Conservation (phyloP, 345 rosid species). For the Abelmoschus esculentus region DNA sequence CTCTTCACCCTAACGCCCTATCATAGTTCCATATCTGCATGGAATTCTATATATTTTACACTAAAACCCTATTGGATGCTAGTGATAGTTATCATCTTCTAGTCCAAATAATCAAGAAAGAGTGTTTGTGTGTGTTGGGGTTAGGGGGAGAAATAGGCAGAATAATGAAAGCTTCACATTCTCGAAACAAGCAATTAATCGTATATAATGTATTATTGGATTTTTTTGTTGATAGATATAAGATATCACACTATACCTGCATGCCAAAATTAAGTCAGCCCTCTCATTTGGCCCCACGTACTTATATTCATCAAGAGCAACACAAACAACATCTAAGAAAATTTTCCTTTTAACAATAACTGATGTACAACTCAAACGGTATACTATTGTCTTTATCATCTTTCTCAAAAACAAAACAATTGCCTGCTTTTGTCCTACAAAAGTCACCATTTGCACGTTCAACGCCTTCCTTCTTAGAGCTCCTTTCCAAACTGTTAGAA, state of each 20-base stretch:
- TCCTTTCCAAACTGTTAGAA: constrained; percentile 17
- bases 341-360: constrained; percentile 57
- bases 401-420: constrained; percentile 16
- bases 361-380: constrained; percentile 80
- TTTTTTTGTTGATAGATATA: neutral
- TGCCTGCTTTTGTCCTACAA: constrained; percentile 18
- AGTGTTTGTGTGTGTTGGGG: neutral
- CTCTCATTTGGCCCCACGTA: constrained; percentile 88
- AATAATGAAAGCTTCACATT: neutral
- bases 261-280: constrained; percentile 90
- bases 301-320: constrained; percentile 73
- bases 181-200: neutral
- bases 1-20: too few relatives aligned
- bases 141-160: neutral
- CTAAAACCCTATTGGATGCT: neutral
- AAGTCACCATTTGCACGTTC: constrained; percentile 17
- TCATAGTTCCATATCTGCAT: too few relatives aligned
- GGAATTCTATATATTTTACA: neutral
- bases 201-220: neutral
- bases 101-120: neutral
- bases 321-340: constrained; percentile 77
- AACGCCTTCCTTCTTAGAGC: constrained; percentile 26
- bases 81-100: neutral
- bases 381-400: constrained; percentile 32
- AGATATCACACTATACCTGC: constrained; percentile 52